Conservation (phyloP, 2,329 filamentous ascomycete genomes). For the Cladosporium cucumerinum region DNA sequence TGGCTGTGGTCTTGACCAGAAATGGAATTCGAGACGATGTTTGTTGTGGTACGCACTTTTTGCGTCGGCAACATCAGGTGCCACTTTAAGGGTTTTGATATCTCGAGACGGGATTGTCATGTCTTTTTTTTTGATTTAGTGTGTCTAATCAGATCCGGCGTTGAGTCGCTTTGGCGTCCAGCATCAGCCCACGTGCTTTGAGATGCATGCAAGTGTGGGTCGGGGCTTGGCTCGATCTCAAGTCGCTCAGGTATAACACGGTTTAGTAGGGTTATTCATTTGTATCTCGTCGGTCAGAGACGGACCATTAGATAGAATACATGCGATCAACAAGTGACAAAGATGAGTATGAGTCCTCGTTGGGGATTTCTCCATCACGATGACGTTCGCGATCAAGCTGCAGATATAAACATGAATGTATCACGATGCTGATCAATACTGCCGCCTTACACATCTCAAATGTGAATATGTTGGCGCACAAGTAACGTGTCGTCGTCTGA, state of each 20-base stretch:
- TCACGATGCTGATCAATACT: too few relatives aligned
- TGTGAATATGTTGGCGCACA: not conserved
- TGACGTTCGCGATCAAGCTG: not conserved
- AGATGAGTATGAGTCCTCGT: not conserved
- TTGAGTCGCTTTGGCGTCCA: not conserved
- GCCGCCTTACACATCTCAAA: not conserved
- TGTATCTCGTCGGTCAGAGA: too few relatives aligned
- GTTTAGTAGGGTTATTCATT: too few relatives aligned
- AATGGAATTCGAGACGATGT: not conserved
- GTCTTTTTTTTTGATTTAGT: not conserved
- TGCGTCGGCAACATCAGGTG: not conserved
- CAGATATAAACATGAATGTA: not conserved
- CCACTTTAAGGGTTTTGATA: not conserved
- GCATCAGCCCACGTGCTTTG: not conserved
- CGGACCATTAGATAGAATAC: too few relatives aligned
- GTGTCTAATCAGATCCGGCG: not conserved
- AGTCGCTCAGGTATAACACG: not conserved
- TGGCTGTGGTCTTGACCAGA: not conserved
- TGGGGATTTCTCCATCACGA: not conserved
- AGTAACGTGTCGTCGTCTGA: not conserved
- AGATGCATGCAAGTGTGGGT: not conserved
- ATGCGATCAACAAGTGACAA: too few relatives aligned
- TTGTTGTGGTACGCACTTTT: not conserved
- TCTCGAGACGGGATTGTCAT: not conserved
- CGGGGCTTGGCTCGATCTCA: not conserved